Evolutionary conservation across 768 basidiomycete genomes (phyloP), one percentile per base, ranked within the genome.

Genomic region (Amanita muscaria): DNA sequence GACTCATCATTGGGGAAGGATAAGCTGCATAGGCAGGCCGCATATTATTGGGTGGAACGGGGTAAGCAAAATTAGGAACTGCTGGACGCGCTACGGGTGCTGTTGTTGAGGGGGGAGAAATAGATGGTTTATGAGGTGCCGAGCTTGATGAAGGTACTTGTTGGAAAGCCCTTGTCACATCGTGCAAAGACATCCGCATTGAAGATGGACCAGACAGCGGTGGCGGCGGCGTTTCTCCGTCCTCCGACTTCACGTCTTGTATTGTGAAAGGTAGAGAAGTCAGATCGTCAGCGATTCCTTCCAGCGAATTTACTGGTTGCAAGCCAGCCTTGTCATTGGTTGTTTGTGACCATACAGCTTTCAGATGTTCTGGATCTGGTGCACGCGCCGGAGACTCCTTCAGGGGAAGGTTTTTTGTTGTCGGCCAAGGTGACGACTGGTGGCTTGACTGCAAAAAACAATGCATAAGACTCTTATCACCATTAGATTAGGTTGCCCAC

Each of bases 111-210:
- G 77, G 64, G 16, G 78, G 72, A 16, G 80, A 75, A 41, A 76
- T 63, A 2, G 76, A 63, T 24, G 72, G 63, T 49, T 77, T 70
- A 49, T 69, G 72, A 29, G 68, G 56, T 10, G 70, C 56, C 35
- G 70, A 61, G 12, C 76, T 71, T 2, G 84, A 70, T 7, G 69
- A 70, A 3, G 88, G 88, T 21, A 90, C 88, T 61, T 82, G 82
- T 56, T 91, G 88, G 65, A 91, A 91, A 16, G 88, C 86, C 47
- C 84, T 78, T 10, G 83, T 88, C 25, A 89, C 86, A 44, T 91
- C 88, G 46, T 82, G 79, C 30, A 83, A 63, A 3, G 86, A 87
- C 77, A 88, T 85, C 31, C 84, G 78, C 14, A 81, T 80, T 19
- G 84, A 74, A 18, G 75, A 68, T 21, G 73, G 64, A 16, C 76